phyloP scores from a whole-genome alignment of 441 rosid species.

The Cnidoscolus chayamansa region DNA sequence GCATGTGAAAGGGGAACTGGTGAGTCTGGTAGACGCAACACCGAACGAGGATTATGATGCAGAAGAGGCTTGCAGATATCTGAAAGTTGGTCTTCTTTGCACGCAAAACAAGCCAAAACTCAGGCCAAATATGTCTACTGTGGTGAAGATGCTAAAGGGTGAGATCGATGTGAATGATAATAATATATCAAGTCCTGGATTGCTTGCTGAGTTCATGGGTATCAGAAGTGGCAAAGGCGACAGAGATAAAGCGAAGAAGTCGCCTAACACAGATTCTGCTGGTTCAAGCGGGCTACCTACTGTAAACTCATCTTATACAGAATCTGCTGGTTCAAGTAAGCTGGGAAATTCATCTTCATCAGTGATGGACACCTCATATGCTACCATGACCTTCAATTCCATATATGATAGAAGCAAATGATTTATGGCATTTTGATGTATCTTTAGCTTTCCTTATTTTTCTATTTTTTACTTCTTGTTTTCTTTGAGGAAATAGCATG shows the following conservation, averaged over 20 bases:
- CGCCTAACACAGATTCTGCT: no score
- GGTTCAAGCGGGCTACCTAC: no score
- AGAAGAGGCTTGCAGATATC: conserved; percentile 45
- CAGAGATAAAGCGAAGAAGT: conserved; percentile 10
- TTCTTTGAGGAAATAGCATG: neutral
- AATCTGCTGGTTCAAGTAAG: conserved; percentile 23
- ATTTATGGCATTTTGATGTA: neutral
- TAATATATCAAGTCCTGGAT: conserved; percentile 45
- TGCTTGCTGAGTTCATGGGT: conserved; percentile 45
- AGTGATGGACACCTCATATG: conserved; percentile 32
- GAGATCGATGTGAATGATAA: conserved; percentile 31
- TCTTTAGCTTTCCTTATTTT: no score
- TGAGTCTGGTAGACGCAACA: conserved; percentile 33
- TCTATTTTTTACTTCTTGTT: neutral
- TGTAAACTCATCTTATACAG: neutral
- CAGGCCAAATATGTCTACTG: conserved; percentile 52
- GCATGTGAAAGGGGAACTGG: conserved; percentile 36
- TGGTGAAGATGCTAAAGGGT: conserved; percentile 46
- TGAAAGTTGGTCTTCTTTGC: conserved; percentile 62
- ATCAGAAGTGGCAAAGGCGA: conserved; percentile 20
- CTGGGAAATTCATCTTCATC: conserved; percentile 26
- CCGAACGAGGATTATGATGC: conserved; percentile 30
- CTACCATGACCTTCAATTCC: conserved; percentile 57
- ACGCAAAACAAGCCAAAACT: conserved; percentile 53
- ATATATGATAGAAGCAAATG: conserved; percentile 45